A percentile compares a stretch with the other conserved stretches of the same genome.
phyloP scores from a whole-genome alignment of 352 stramenopile species.

The Plasmopara muralis region DNA sequence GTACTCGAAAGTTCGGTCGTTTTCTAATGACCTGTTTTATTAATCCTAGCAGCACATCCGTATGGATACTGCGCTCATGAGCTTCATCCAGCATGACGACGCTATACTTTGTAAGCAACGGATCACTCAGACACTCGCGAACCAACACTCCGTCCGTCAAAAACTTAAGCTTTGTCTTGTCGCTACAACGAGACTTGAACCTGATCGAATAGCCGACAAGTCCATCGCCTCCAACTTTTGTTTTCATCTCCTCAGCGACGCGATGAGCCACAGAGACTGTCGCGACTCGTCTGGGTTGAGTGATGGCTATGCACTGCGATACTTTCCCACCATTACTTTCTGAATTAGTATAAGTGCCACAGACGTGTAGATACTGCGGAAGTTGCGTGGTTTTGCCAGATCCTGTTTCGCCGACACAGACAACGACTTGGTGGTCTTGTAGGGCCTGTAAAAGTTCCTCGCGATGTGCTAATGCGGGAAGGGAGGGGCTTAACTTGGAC shows the following conservation, averaged over 20 bases:
- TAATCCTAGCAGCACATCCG: constrained; percentile 96
- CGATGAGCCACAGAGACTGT: constrained; percentile 96
- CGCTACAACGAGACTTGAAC: constrained; percentile 91
- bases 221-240: constrained; percentile 24
- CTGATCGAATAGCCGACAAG: constrained; percentile 95
- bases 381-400: constrained; percentile 95
- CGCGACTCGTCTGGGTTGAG: constrained; percentile 93
- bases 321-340: constrained; percentile 12
- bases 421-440: constrained; percentile 43
- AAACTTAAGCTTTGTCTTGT: constrained; percentile 74
- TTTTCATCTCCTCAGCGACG: constrained; percentile 95
- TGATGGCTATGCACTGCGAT: constrained; percentile 64
- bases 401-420: constrained; percentile 92
- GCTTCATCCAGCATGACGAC: constrained; percentile 95
- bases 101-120: constrained; percentile 71
- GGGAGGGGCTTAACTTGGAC: constrained; percentile 1
- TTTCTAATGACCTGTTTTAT: constrained; percentile 67
- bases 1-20: constrained; percentile 85
- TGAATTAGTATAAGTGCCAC: constrained; percentile 25
- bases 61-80: constrained; percentile 97
- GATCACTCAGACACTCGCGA: constrained; percentile 73
- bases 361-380: constrained; percentile 51
- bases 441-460: constrained; percentile 50
- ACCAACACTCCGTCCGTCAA: constrained; percentile 78
- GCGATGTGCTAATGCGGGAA: constrained; percentile 41